Percentiles rank a stretch among this genome's conserved stretches.
phyloP scores from a whole-genome alignment of 495 filamentous ascomycete species.

The Xeromyces bisporus region DNA sequence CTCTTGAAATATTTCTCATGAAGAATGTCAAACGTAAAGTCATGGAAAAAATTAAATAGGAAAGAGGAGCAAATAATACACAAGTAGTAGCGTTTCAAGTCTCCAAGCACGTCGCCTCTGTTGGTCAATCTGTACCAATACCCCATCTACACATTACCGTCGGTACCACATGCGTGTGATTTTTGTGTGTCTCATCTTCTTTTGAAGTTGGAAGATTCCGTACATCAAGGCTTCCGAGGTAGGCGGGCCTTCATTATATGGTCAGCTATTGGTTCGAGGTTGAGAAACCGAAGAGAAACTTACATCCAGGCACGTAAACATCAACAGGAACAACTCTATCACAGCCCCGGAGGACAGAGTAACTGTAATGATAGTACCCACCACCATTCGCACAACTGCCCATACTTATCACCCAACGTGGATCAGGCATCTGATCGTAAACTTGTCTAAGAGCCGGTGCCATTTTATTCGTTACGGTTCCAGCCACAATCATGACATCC shows the following conservation, averaged over 20 bases:
- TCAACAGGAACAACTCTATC: conserved; percentile 92
- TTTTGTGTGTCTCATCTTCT: conserved; percentile 76
- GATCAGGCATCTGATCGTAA: conserved; percentile 97
- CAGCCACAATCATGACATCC: conserved; percentile 96
- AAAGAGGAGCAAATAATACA: too few relatives aligned
- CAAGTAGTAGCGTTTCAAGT: too few relatives aligned
- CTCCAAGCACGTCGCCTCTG: too few relatives aligned
- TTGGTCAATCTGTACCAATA: too few relatives aligned
- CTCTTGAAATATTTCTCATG: too few relatives aligned
- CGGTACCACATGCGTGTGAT: conserved; percentile 38
- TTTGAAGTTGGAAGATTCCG: conserved; percentile 82
- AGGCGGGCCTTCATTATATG: conserved; percentile 39
- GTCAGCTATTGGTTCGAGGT: too few relatives aligned
- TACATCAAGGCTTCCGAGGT: conserved; percentile 90
- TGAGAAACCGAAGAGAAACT: conserved; percentile 9
- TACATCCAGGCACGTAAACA: conserved; percentile 88
- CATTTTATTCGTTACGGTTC: conserved; percentile 97
- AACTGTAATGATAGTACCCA: conserved; percentile 95
- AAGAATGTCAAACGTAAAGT: too few relatives aligned
- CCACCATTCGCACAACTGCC: conserved; percentile 90
- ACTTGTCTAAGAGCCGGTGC: conserved; percentile 86
- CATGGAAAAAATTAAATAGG: too few relatives aligned
- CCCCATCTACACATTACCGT: conserved; percentile 11
- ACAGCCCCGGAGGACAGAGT: conserved; percentile 79
- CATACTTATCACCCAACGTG: conserved; percentile 91